phyloP scores from a whole-genome alignment of 2,329 filamentous ascomycete species.

The Pyrenophora teres region DNA sequence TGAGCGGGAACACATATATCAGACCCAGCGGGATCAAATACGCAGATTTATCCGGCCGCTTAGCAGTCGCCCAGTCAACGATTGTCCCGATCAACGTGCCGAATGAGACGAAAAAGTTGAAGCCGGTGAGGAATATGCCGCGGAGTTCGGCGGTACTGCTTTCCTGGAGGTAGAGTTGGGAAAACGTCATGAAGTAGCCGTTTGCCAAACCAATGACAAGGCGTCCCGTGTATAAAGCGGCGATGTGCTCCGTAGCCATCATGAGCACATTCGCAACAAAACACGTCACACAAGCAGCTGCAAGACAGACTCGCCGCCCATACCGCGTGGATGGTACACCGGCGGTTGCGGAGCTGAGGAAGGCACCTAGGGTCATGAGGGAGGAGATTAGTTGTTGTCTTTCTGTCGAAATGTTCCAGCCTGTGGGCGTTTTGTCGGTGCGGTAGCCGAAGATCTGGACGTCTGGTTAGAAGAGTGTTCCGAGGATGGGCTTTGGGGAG shows the following conservation, averaged over 20 bases:
- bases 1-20: constrained; percentile 54
- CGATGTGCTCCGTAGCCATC: constrained; percentile 61
- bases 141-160: constrained; percentile 57
- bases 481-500: no score
- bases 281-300: constrained; percentile 56
- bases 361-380: constrained; percentile 54
- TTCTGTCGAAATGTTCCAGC: constrained; percentile 51
- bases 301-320: constrained; percentile 54
- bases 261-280: constrained; percentile 60
- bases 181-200: constrained; percentile 62
- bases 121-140: constrained; percentile 55
- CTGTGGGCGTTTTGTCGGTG: constrained; percentile 39
- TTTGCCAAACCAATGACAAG: constrained; percentile 62
- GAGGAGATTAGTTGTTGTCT: constrained; percentile 54
- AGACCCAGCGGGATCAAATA: constrained; percentile 58
- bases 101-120: constrained; percentile 56
- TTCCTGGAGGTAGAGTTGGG: constrained; percentile 58
- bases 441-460: constrained; percentile 38
- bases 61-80: constrained; percentile 57
- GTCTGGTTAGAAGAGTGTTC: background rate
- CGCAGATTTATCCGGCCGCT: constrained; percentile 38
- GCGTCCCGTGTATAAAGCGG: constrained; percentile 60
- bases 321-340: constrained; percentile 49
- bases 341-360: constrained; percentile 49
- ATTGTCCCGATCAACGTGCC: constrained; percentile 54